These are phyloP conservation scores for Geopyxis carbonaria DNA, from an alignment of 495 filamentous ascomycete species.

Conservation along the genomic window DNA sequence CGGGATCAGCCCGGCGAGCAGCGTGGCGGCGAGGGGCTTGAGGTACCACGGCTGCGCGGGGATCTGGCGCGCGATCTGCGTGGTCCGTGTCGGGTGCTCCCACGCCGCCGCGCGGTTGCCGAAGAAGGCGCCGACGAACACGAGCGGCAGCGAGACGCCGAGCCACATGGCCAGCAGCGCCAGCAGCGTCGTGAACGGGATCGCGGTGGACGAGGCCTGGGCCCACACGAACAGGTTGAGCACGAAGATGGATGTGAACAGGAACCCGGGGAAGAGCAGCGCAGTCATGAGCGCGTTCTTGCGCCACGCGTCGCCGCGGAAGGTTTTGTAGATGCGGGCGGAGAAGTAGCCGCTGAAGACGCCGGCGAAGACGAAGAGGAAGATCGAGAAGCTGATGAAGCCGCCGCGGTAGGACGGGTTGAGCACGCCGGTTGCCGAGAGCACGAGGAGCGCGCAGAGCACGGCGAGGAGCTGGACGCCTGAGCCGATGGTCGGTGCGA, in stretches of 20 bases:
- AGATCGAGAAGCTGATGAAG: constrained; percentile 74
- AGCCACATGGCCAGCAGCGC: constrained; percentile 70
- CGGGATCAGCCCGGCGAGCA: constrained; percentile 68
- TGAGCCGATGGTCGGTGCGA: constrained; percentile 75
- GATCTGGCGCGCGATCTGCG: constrained; percentile 53
- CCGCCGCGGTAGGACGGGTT: constrained; percentile 88
- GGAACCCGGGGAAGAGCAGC: constrained; percentile 64
- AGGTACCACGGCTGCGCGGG: constrained; percentile 71
- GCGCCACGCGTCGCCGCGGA: constrained; percentile 62
- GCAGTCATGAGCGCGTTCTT: constrained; percentile 75
- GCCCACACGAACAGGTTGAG: constrained; percentile 91
- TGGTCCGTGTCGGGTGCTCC: constrained; percentile 80
- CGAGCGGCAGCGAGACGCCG: constrained; percentile 74
- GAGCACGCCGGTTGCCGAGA: constrained; percentile 66
- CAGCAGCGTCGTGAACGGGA: constrained; percentile 72
- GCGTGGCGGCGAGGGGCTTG: constrained; percentile 39
- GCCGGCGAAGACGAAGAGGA: constrained; percentile 76
- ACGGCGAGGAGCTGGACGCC: constrained; percentile 85
- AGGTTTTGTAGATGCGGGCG: constrained; percentile 67
- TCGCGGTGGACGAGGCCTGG: constrained; percentile 76
- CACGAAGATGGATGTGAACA: constrained; percentile 64
- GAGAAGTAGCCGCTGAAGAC: constrained; percentile 90
- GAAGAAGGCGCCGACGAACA: constrained; percentile 69
- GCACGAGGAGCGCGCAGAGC: constrained; percentile 56
- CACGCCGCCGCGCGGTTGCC: constrained; percentile 56